Percentiles rank a stretch among this genome's conserved stretches.
Conservation (phyloP, 768 basidiomycete species). For the Mycena maculata region DNA sequence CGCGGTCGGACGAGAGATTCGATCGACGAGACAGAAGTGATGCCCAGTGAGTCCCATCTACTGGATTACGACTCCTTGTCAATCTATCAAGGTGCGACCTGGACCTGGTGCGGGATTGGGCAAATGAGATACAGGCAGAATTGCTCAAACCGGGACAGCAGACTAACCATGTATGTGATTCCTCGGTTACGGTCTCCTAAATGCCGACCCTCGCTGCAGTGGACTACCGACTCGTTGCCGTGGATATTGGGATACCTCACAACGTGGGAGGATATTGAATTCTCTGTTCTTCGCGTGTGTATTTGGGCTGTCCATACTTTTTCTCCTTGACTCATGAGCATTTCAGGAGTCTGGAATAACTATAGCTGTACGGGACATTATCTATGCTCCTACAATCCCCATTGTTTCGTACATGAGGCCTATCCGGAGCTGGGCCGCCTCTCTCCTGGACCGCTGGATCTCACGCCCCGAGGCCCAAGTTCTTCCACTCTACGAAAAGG, state of each 20-base stretch:
- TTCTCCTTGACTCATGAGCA: neutral
- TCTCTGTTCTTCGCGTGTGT: slow-evolving; percentile 17
- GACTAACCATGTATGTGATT: slow-evolving; percentile 20
- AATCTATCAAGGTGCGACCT: slow-evolving; percentile 14
- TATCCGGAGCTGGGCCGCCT: slow-evolving; percentile 13
- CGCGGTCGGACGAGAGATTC: slow-evolving; percentile 10
- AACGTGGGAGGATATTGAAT: slow-evolving; percentile 19
- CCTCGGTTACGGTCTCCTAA: neutral
- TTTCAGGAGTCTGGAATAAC: slow-evolving; percentile 24
- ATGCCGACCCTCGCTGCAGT: neutral
- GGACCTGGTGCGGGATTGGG: slow-evolving; percentile 26
- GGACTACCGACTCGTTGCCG: slow-evolving; percentile 7
- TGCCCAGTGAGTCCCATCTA: slow-evolving; percentile 9
- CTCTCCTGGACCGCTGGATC: slow-evolving; percentile 14
- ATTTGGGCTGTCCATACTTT: neutral
- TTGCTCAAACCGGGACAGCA: slow-evolving; percentile 18
- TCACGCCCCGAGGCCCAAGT: slow-evolving; percentile 1
- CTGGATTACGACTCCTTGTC: neutral
- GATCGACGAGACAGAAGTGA: slow-evolving; percentile 11
- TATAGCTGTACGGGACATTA: slow-evolving; percentile 8
- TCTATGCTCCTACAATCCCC: slow-evolving; percentile 19
- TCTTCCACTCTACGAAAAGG: slow-evolving; percentile 9
- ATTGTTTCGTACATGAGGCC: slow-evolving; percentile 20
- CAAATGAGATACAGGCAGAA: slow-evolving; percentile 11
- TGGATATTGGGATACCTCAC: slow-evolving; percentile 22